Evolutionary conservation across 345 rosid genomes (phyloP).

Genomic region (Citrus hindsii): DNA sequence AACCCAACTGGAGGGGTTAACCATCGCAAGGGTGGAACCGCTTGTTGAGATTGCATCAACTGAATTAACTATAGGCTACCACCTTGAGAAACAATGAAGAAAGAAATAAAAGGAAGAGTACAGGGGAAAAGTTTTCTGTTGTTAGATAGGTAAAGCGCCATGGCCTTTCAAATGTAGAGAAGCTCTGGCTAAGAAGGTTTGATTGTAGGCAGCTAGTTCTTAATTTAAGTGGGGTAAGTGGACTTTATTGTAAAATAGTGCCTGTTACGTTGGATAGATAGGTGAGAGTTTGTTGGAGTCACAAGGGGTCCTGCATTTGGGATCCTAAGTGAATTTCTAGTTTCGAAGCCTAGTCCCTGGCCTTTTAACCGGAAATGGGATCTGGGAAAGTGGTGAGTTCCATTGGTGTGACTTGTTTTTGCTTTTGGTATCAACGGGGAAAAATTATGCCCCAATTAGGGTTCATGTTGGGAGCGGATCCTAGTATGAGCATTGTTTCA

Average conservation of each 20-base stretch:
- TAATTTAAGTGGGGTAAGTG: constrained; percentile 23
- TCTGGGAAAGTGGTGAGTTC: constrained; percentile 24
- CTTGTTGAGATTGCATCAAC: constrained; percentile 21
- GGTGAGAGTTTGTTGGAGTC: constrained; percentile 36
- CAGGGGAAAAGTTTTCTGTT: constrained; percentile 5
- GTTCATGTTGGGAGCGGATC: constrained; percentile 58
- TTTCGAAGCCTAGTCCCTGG: constrained; percentile 19
- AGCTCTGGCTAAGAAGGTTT: constrained; percentile 28
- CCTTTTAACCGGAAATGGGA: constrained; percentile 38
- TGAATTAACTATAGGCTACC: constrained; percentile 40
- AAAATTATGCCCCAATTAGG: constrained; percentile 20
- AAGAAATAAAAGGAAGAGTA: constrained; percentile 13
- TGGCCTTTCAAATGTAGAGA: constrained; percentile 17
- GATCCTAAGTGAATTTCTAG: constrained; percentile 24
- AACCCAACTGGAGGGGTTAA: constrained; percentile 43
- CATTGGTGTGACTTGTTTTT: constrained; percentile 30
- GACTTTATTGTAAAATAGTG: constrained; percentile 17
- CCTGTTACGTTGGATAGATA: constrained; percentile 24
- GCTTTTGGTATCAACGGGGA: constrained; percentile 12
- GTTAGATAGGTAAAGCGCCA: constrained; percentile 11
- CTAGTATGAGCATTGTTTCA: constrained; percentile 24
- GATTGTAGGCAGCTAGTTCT: constrained; percentile 18
- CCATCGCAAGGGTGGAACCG: neutral
- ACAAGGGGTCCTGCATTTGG: constrained; percentile 34
- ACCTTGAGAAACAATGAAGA: constrained; percentile 22